A percentile compares a stretch with the other conserved stretches of the same genome.
Conservation (phyloP, 331 rosid genomes). For the Quercus lobata region DNA sequence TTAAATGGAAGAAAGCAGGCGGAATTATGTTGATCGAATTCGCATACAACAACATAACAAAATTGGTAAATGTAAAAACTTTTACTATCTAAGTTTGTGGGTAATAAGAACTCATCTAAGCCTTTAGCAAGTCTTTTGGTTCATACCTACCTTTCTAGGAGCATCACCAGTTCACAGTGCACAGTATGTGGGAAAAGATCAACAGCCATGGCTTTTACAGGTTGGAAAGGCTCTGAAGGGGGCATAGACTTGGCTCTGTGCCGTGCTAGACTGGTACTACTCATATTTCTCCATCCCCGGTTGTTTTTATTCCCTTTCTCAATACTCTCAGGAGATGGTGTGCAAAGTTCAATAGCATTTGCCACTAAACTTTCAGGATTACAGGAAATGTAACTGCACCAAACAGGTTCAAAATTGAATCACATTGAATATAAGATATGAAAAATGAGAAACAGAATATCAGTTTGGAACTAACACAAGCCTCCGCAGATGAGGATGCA, state of each 20-base stretch:
- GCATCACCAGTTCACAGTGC: constrained; percentile 95
- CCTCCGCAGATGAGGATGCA: constrained; percentile 64
- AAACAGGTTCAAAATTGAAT: constrained; percentile 25
- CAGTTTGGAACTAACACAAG: constrained; percentile 70
- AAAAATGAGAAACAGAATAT: background rate
- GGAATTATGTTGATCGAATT: background rate
- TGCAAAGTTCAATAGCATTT: constrained; percentile 92
- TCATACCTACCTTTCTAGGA: constrained; percentile 67
- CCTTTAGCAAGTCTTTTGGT: background rate
- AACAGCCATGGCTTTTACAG: constrained; percentile 88
- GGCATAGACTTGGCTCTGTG: constrained; percentile 96
- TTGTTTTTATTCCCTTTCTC: constrained; percentile 79
- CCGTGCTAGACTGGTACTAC: constrained; percentile 83
- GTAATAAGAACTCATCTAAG: background rate
- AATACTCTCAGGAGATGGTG: constrained; percentile 63
- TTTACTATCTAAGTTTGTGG: background rate
- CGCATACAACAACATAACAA: background rate
- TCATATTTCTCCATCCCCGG: constrained; percentile 93
- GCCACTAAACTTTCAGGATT: constrained; percentile 95
- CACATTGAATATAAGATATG: background rate
- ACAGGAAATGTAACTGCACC: constrained; percentile 93
- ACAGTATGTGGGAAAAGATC: constrained; percentile 94
- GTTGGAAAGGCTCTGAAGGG: constrained; percentile 78
- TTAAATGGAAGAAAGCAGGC: background rate
- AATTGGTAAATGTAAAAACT: background rate